These are phyloP conservation scores for Zizania palustris DNA, from an alignment of 202 grass and related monocot species.

Conservation along the genomic window DNA sequence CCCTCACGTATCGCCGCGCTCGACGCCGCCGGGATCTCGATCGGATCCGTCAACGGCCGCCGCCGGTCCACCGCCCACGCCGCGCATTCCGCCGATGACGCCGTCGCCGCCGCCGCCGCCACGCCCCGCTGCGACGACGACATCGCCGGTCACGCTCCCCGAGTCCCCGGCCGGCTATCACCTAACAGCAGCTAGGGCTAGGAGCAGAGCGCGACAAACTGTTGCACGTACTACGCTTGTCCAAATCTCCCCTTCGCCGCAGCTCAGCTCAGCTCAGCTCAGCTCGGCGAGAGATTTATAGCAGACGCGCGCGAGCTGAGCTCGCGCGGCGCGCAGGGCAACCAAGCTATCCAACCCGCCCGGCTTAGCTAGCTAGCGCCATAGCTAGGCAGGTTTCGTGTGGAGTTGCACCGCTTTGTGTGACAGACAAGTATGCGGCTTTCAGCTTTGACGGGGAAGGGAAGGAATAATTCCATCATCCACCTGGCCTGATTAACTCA, in stretches of 20 bases:
- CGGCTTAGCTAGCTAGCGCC: too few species aligned
- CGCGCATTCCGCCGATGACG: slow-evolving; percentile 16
- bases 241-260: slow-evolving; percentile 8
- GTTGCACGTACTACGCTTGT: neutral
- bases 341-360: neutral
- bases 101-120: neutral
- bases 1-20: neutral
- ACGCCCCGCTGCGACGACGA: slow-evolving; percentile 44
- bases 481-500: neutral
- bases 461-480: slow-evolving; percentile 47
- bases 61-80: slow-evolving; percentile 26
- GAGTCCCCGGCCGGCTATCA: too few species aligned
- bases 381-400: slow-evolving; percentile 45
- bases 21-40: slow-evolving; percentile 41
- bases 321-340: neutral
- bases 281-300: slow-evolving; percentile 44
- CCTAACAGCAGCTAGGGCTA: neutral
- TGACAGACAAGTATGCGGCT: slow-evolving; percentile 36
- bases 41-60: slow-evolving; percentile 44
- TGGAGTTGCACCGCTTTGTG: slow-evolving; percentile 27
- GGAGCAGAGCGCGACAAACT: neutral
- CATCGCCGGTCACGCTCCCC: neutral
- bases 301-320: neutral
- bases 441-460: slow-evolving; percentile 40
- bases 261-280: neutral